Conservation (phyloP, 805 yeast species). For the Sugiyamaella mastotermitis region DNA sequence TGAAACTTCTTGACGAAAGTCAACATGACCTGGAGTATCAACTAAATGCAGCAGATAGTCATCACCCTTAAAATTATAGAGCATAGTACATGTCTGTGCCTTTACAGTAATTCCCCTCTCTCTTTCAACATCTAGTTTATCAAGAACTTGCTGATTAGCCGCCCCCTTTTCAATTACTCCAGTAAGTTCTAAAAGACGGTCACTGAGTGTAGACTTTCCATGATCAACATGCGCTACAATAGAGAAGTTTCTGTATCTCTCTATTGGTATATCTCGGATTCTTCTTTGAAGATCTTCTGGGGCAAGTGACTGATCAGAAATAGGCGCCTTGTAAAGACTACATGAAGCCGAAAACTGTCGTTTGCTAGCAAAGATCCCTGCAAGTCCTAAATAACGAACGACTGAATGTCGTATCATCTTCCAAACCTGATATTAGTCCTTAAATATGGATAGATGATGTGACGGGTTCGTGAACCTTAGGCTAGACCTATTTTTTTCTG, state of each 20-base stretch:
- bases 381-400: too few species aligned
- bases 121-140: conserved; percentile 87
- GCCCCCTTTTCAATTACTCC: conserved; percentile 75
- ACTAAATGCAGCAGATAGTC: conserved; percentile 86
- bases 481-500: too few species aligned
- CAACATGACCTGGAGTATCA: conserved; percentile 98
- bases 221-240: conserved; percentile 96
- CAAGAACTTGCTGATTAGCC: conserved; percentile 75
- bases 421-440: too few species aligned
- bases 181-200: conserved; percentile 78
- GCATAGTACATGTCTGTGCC: conserved; percentile 95
- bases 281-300: conserved; percentile 42
- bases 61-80: conserved; percentile 57
- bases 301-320: conserved; percentile 1
- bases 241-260: conserved; percentile 81
- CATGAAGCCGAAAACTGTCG: too few species aligned
- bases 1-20: conserved; percentile 88
- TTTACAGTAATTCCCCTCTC: conserved; percentile 96
- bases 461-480: too few species aligned
- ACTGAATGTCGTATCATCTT: too few species aligned
- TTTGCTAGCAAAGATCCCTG: too few species aligned
- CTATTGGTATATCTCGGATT: conserved; percentile 73
- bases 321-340: conserved; percentile 1
- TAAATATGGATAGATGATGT: too few species aligned
- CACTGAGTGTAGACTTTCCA: conserved; percentile 73